Base-by-base conservation (phyloP, 177 flowering plant species). In the Vitis hybrid region DNA sequence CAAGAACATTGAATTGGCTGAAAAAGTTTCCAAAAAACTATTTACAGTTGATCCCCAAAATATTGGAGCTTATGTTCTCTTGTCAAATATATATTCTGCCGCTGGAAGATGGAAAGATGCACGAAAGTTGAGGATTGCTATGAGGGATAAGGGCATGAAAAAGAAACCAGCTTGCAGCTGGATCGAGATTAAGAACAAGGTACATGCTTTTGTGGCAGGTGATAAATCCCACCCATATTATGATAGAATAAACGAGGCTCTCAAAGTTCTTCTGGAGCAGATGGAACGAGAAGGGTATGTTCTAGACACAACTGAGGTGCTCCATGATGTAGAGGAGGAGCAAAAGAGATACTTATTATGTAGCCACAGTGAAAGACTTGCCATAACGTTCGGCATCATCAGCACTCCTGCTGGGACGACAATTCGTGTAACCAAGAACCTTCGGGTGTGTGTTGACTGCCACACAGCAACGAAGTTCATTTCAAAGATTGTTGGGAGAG, bases 101-200 rank as follows among this genome's bases (percentile, higher is more conserved):
- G 87, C 81, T 39, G 80, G 81, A 60, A 89, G 88, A 77, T 93
- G 93, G 90, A 83, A 79, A 69, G 94, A 89, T 64, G 95, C 91
- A 12, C 85, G 83, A n/a, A 87, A 79, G 51, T 26, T 85, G 71
- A 86, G 95, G 75, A 52, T 52, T 10, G 26, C 59, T 1, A 85
- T 90, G 94, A 84, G 75, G 70, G 74, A 78, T 9, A 85, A 74
- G 70, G 96, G 94, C 48, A 69, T 92, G 76, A 85, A 55, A 60
- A 92, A 92, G 80, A 83, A 58, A 62, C 91, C 93, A 55, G 97
- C 92, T 62, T 88, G 87, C 74, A 94, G 97, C 77, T 92, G 97
- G 98, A 84, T 91, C 51, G 93, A 87, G 69, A 82, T 92, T 15
- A 83, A 82, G 66, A 86, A 77, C 73, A 77, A 79, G 67, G 82